A percentile compares a stretch with the other conserved stretches of the same genome.
Conservation (phyloP, 331 rosid species). For the Pyrus hybrid region DNA sequence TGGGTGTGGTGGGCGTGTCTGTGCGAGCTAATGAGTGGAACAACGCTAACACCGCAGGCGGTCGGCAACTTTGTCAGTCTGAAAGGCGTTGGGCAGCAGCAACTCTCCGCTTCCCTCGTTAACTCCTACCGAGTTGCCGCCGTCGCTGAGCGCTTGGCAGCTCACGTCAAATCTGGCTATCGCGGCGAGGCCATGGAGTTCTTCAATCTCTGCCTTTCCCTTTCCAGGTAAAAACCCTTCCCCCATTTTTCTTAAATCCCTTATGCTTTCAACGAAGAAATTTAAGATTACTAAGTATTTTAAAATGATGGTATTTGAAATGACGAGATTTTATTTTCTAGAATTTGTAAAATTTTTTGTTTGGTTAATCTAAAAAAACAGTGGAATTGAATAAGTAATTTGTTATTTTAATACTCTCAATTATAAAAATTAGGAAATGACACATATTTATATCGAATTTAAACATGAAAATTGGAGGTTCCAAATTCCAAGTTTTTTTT, state of each 20-base stretch:
- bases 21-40: conserved; percentile 8
- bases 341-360: no score
- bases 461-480: no score
- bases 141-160: conserved; percentile 27
- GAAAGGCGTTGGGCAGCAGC: neutral
- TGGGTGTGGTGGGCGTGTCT: neutral
- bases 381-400: no score
- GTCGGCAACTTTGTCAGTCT: neutral
- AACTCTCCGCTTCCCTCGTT: conserved; percentile 13
- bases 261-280: no score
- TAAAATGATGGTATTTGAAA: no score
- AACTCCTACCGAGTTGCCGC: conserved; percentile 25
- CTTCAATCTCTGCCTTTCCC: conserved; percentile 41
- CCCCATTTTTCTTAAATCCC: neutral
- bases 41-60: conserved; percentile 13
- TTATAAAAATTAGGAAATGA: no score
- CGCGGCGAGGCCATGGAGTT: conserved; percentile 22
- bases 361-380: no score
- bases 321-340: no score
- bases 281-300: no score
- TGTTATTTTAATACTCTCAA: no score
- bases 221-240: conserved; percentile 30
- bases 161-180: conserved; percentile 18
- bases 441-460: no score
- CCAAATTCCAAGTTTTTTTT: no score